A percentile compares a stretch with the other conserved stretches of the same genome.
Evolutionary conservation across 352 stramenopile genomes (phyloP).

Genomic region (Globisporangium abappressorium): DNA sequence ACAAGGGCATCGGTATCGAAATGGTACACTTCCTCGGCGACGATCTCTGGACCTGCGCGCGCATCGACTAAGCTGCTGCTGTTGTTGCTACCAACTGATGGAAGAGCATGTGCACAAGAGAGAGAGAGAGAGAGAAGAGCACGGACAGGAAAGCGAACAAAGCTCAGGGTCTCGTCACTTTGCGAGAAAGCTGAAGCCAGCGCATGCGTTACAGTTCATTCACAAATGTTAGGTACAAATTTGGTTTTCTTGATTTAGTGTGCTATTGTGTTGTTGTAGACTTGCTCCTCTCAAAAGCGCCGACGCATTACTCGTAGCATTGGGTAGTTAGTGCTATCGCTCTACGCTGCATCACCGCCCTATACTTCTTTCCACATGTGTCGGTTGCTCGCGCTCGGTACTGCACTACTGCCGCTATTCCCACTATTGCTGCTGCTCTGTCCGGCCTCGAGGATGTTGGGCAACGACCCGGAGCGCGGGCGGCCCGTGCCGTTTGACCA

Average conservation of each 20-base stretch:
- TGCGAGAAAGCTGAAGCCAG: neutral
- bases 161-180: neutral
- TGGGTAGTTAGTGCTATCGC: neutral
- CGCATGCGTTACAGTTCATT: neutral
- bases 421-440: constrained; percentile 4
- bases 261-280: neutral
- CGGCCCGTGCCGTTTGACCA: constrained; percentile 52
- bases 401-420: neutral
- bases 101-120: neutral
- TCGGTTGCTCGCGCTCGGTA: constrained; percentile 3
- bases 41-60: constrained; percentile 90
- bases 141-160: neutral
- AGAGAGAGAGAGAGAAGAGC: neutral
- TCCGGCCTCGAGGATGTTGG: constrained; percentile 25
- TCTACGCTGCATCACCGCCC: neutral
- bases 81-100: neutral
- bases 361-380: constrained; percentile 41
- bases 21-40: constrained; percentile 97
- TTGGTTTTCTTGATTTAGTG: neutral
- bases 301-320: neutral
- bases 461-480: constrained; percentile 36
- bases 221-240: neutral
- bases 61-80: constrained; percentile 59
- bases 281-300: neutral
- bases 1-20: constrained; percentile 97